Evolutionary conservation across 768 basidiomycete species (phyloP).

Genomic region (Boletus edulis): DNA sequence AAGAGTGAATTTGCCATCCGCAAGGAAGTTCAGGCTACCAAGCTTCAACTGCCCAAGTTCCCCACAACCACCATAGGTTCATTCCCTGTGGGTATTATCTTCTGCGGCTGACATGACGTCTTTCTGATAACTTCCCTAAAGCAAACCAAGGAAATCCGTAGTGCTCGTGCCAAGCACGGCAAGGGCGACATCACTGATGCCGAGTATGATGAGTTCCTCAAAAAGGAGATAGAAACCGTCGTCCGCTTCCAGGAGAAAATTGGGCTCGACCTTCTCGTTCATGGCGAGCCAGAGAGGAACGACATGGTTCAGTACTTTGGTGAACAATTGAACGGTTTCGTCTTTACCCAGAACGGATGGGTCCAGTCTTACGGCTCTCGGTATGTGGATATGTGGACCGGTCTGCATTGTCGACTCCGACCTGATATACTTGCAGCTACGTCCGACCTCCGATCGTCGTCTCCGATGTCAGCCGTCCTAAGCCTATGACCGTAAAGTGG

Average conservation of each 20-base stretch:
- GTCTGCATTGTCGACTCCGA: conserved; percentile 4
- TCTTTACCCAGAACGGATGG: conserved; percentile 99
- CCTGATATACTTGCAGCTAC: conserved; percentile 50
- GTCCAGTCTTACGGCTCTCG: conserved; percentile 99
- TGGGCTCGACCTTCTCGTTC: conserved; percentile 95
- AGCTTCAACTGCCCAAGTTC: conserved; percentile 92
- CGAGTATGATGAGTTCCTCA: conserved; percentile 96
- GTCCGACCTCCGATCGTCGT: conserved; percentile 99
- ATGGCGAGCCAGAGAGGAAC: conserved; percentile 98
- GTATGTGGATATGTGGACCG: conserved; percentile 47
- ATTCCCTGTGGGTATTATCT: conserved; percentile 68
- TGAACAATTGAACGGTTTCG: conserved; percentile 91
- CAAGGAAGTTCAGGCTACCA: conserved; percentile 84
- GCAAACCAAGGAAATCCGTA: conserved; percentile 99
- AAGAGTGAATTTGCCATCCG: conserved; percentile 86
- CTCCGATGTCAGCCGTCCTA: conserved; percentile 92
- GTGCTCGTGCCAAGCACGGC: conserved; percentile 90
- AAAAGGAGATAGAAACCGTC: conserved; percentile 92
- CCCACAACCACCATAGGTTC: conserved; percentile 98
- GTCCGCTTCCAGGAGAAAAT: conserved; percentile 97
- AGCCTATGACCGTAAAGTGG: conserved; percentile 96
- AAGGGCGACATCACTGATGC: conserved; percentile 85
- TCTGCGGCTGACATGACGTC: not conserved
- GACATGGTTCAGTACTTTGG: conserved; percentile 99
- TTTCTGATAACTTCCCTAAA: conserved; percentile 29